These are phyloP conservation scores for Viola pubescens DNA, from an alignment of 441 rosid genomes.

Conservation along the genomic window DNA sequence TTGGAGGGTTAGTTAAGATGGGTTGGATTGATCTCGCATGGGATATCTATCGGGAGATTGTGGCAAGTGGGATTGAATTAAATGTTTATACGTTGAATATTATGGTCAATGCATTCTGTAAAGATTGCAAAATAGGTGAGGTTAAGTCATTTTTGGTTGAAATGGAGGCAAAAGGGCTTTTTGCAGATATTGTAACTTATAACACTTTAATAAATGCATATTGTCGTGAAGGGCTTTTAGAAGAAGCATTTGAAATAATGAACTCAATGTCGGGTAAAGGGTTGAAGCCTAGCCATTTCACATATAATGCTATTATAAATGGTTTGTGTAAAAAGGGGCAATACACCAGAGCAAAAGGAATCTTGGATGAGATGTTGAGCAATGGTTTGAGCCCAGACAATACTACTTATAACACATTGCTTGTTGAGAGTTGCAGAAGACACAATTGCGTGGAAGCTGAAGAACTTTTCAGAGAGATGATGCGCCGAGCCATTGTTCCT, in stretches of 20 bases:
- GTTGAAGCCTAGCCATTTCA: conserved; percentile 52
- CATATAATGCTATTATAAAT: conserved; percentile 58
- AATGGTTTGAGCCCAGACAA: conserved; percentile 58
- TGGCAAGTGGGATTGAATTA: conserved; percentile 33
- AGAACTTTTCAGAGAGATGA: conserved; percentile 46
- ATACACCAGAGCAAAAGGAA: conserved; percentile 45
- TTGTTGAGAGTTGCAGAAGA: conserved; percentile 56
- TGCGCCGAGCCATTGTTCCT: conserved; percentile 34
- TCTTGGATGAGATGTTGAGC: conserved; percentile 49
- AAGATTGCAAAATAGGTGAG: conserved; percentile 46
- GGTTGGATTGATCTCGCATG: conserved; percentile 71
- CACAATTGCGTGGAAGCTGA: conserved; percentile 43
- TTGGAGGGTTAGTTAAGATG: conserved; percentile 69
- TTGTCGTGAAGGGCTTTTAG: conserved; percentile 51
- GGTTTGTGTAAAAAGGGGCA: conserved; percentile 54
- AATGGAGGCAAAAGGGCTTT: conserved; percentile 52
- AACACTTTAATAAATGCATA: conserved; percentile 61
- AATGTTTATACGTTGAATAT: conserved; percentile 70
- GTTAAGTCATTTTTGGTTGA: conserved; percentile 37
- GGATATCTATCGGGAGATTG: conserved; percentile 55
- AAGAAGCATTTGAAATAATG: conserved; percentile 60
- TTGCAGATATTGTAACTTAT: conserved; percentile 57
- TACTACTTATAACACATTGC: conserved; percentile 55
- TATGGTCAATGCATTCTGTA: conserved; percentile 81
- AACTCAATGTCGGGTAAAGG: conserved; percentile 51